Base-by-base conservation (phyloP, 371 early-diverging fungal genomes). In the Mucor velutinosus region DNA sequence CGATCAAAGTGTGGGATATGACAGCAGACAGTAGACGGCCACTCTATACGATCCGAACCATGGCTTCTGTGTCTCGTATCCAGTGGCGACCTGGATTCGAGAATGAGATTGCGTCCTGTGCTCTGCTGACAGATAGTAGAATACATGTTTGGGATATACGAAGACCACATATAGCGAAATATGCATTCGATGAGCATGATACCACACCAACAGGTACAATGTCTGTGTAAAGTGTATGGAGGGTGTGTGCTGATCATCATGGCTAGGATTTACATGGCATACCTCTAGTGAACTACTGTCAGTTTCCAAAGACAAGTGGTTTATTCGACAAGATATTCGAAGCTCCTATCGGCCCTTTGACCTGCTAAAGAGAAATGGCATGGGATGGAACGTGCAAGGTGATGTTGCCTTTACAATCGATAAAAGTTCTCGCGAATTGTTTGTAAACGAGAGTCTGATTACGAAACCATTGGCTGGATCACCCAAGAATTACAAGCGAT, bases 1-100 rank as follows among this genome's bases (percentile, higher is more conserved):
- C 87, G 10, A 94, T 96, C 68, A 93, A 96, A 80, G 85, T 94
- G 8, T 95, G 94, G 95, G 93, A 93, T 68, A 87, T 87, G 81
- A 87, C 85, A n/a, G 77, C 86, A 3, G 93, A 92, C 25, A 85
- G 74, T 53, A 69, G 91, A 37, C 76, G 89, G 37, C 89, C 94
- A 6, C 59, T 85, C 2, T 80, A 87, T 47, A 80, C 75, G 0
- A 90, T 96, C 10, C 88, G 89, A 33, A 94, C 93, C 1, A 92
- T 92, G 65, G 86, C 90, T 6, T 78, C 88, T 17, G 91, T 94
- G 0, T 80, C 93, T 10, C 85, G 91, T 21, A 86, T 95, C 2
- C 84, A 87, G 47, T 96, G 95, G 95, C 82, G 94, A 32, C 96
- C 96, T 2, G 84, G 83, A 27, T 74, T 80, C 68, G 81, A 83